Percentiles rank a stretch among this genome's conserved stretches.
Conservation (phyloP, 257 asterid species). For the Fraxinus pennsylvanica region DNA sequence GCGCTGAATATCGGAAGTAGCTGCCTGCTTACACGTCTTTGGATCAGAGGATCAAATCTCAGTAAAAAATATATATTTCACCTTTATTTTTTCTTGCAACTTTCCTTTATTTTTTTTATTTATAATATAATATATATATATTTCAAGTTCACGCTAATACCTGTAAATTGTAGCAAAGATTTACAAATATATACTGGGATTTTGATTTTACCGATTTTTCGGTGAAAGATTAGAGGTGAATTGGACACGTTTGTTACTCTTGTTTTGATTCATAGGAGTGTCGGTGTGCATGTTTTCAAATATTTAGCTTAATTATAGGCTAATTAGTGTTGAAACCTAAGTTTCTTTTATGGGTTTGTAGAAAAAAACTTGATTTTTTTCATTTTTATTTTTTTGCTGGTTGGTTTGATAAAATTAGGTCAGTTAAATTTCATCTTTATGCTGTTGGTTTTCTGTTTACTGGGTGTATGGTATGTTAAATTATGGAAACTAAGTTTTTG, state of each 20-base stretch:
- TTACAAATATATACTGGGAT: neutral
- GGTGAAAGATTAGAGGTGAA: constrained; percentile 6
- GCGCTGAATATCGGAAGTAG: constrained; percentile 11
- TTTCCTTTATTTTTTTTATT: neutral
- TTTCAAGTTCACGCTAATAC: neutral
- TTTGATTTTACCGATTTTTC: constrained; percentile 13
- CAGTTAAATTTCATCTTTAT: neutral
- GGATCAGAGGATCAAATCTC: constrained; percentile 21
- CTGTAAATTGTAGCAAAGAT: neutral
- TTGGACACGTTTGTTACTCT: constrained; percentile 18
- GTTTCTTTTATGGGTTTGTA: neutral
- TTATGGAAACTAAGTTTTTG: constrained; percentile 47
- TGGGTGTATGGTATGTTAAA: constrained; percentile 1
- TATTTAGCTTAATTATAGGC: constrained; percentile 3
- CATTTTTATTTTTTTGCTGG: neutral
- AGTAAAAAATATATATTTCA: neutral
- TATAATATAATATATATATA: neutral
- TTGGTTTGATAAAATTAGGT: constrained; percentile 3
- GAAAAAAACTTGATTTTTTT: neutral
- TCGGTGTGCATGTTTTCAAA: neutral
- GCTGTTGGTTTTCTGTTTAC: constrained; percentile 23
- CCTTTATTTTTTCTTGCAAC: neutral
- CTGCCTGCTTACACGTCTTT: constrained; percentile 13
- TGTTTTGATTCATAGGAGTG: constrained; percentile 27
- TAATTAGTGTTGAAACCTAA: neutral